phyloP scores from a whole-genome alignment of 257 asterid genomes.

The Solanum dulcamara region DNA sequence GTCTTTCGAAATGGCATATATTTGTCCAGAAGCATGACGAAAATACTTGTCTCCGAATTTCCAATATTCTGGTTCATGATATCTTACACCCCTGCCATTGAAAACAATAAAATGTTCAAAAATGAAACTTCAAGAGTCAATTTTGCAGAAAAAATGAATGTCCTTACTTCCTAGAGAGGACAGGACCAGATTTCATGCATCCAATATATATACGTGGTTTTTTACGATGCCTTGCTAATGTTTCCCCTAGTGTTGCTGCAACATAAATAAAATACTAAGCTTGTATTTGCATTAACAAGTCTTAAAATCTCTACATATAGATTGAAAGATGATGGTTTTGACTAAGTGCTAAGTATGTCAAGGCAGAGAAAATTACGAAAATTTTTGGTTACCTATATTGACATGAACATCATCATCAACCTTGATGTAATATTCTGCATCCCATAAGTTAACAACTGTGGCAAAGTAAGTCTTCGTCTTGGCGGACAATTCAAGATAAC shows the following conservation, averaged over 20 bases:
- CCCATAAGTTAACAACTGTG: conserved; percentile 65
- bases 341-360: background rate
- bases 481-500: conserved; percentile 90
- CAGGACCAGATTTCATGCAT: conserved; percentile 97
- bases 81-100: conserved; percentile 71
- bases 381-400: conserved; percentile 47
- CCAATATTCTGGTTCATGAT: conserved; percentile 92
- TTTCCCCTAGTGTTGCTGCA: conserved; percentile 83
- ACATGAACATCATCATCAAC: conserved; percentile 96
- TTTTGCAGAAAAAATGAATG: background rate
- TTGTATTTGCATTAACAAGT: background rate
- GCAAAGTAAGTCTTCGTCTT: conserved; percentile 80
- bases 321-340: background rate
- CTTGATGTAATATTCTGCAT: conserved; percentile 85
- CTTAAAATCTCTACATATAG: background rate
- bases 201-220: conserved; percentile 66
- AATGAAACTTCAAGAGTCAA: background rate
- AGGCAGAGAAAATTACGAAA: background rate
- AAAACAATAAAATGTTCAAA: background rate
- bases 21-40: conserved; percentile 92
- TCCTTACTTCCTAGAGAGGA: conserved; percentile 65
- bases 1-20: conserved; percentile 79
- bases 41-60: conserved; percentile 93
- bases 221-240: conserved; percentile 54
- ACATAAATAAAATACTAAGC: background rate